Evolutionary conservation across 2,329 filamentous ascomycete genomes (phyloP), one percentile per base, ranked within the genome.

Genomic region (Fusarium brachygibbosum): DNA sequence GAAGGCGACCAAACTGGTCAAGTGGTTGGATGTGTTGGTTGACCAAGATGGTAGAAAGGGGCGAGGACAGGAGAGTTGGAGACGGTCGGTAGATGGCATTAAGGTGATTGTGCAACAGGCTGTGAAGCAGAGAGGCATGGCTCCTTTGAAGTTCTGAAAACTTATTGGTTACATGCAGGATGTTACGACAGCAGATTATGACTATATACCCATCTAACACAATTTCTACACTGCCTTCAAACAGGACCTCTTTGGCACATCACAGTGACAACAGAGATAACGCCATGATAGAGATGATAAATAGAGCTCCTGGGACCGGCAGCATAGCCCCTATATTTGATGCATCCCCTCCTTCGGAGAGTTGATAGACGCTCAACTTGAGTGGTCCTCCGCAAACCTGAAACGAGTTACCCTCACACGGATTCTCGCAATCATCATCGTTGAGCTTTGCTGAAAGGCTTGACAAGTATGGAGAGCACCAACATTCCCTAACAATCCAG

Each of bases 1-100:
- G 7, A 97, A 97, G 79, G 92, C 88, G 1, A 85, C 88, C 3
- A 86, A 87, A 14, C 79, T 96, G 19, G 86, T 91, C 14, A 88
- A 84, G 69, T 97, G 93, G 93, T 70, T 91, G 49, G 82, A 82
- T 41, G 83, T 87, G 74, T 68, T 90, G 21, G 82, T 90, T 9
- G 85, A 86, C 45, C 84, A 85, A 44, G 82, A 82, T 32, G 78
- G 77, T 10, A 76, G 74, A 6, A 76, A 73, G 4, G 77, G 76
- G 3, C 72, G 59, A 49, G 85, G 80, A 7, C 81, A 78, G 59
- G 74, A 76, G 56, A 75, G 76, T 28, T 91, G 88, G 88, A 76
- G 70, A 44, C 74, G 75, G 50, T 82, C 84, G 3, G 70, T 86
- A 25, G 70, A 64, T 31, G 77, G 75, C 5, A 80, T 88, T 45